Base-by-base conservation (phyloP, 768 basidiomycete genomes). In the Boletus rex-veris region DNA sequence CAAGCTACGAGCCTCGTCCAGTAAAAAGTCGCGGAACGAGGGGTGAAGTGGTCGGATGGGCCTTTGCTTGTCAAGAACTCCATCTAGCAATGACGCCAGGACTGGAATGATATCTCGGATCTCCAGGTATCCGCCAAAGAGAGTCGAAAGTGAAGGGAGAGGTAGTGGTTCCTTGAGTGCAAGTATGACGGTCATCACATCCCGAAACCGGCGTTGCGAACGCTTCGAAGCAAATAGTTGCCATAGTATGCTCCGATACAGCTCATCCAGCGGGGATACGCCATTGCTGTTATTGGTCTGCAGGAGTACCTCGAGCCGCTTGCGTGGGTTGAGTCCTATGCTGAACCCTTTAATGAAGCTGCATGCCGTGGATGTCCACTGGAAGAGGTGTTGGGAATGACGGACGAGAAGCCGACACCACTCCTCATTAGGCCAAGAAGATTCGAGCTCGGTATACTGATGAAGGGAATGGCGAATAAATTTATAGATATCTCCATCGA, bases 401-500 rank as follows among this genome's bases (percentile, higher is more conserved):
- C 3, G 8, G 15, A 47, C 45, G 10, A 47, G 45, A 15, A 47
- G 21, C 8, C n/a, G 33, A 45, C 53, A 48, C 62, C 55, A 61
- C 15, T 52, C 45, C 42, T 26, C 7, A 31, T 55, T 30, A 2
- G 47, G 46, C 38, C 35, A 47, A 1, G 2, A 37, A 1, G 12
- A 24, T 6, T 50, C 26, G 4, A 54, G 46, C 16, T 33, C 11
- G 3, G 31, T 11, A 11, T 18, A 38, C 3, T 4, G 21, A 31
- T 19, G 15, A 5, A 57, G 50, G 0, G 12, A 53, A 19, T 24
- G 28, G 18, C 24, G 6, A 18, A 53, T 45, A 16, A 53, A 55
- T 7, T 15, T 47, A 5, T 31, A n/a, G 19, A 53, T 48, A 24
- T 57, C 51, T 11, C n/a, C 15, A 4, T 57, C 38, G 28, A 39